Evolutionary conservation across 805 yeast species (phyloP), one percentile per base, ranked within the genome.

Genomic region (Candida coleopterorum): DNA sequence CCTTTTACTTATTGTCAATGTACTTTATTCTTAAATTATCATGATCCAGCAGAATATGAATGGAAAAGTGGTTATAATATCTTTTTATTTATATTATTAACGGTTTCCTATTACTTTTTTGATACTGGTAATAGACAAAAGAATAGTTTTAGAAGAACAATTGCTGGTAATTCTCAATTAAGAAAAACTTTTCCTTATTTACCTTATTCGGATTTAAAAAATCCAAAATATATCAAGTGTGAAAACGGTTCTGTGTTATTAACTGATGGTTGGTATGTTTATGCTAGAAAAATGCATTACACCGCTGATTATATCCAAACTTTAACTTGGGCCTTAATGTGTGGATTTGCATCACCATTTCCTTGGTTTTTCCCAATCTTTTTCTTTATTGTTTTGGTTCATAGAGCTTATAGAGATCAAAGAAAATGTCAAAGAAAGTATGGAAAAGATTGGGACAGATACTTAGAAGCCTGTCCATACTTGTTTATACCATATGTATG

Each of bases 1-100:
- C 98, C 98, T 33, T 93, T 81, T 78, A 90, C 97, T 29, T 93
- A 93, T 69, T 87, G 97, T 63, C 96, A 88, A 56, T 82, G 94
- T 60, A 85, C 96, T 9, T 70, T 93, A 52, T 93, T 66, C 69
- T 65, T 93, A 52, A 80, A 79, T 48, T 79, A 79, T 66, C 96
- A 86, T 62, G 74, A 85, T 40, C 97, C 97, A 31, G 49, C 65
- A 14, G 95, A 85, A 57, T 93, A 93, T 65, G 60, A 72, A 31
- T 79, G 90, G 85, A 74, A 90, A 6, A 60, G 73, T 27, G 41
- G 47, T 7, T 86, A 82, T 71, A 78, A 78, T 60, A 52, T 65
- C 14, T 55, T 72, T 25, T 65, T 88, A 46, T 76, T 77, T 52
- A 65, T 68, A 7, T 55, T 76, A 10, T 68, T 88, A 47, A 49